Percentiles rank a stretch among this genome's conserved stretches.
phyloP scores from a whole-genome alignment of 2,329 filamentous ascomycete genomes.

The Aplosporella prunicola region DNA sequence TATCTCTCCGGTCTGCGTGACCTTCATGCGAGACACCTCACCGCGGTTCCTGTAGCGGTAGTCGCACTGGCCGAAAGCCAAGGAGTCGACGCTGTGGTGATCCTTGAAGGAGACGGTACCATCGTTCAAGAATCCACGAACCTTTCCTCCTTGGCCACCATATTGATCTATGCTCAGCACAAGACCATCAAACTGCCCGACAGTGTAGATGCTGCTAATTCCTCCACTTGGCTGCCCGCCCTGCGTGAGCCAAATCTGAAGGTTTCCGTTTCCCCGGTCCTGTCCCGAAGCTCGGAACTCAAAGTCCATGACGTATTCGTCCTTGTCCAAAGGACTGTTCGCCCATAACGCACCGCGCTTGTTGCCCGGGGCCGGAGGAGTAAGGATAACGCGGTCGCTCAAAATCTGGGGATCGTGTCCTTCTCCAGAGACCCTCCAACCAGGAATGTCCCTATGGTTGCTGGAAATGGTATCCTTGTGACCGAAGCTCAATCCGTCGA shows the following conservation, averaged over 20 bases:
- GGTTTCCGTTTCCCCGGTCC: conserved; percentile 76
- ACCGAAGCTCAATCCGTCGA: conserved; percentile 71
- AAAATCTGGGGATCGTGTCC: conserved; percentile 52
- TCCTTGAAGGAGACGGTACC: conserved; percentile 69
- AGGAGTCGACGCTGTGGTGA: conserved; percentile 66
- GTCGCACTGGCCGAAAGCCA: conserved; percentile 89
- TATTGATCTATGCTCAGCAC: conserved; percentile 79
- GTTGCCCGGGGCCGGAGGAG: conserved; percentile 77
- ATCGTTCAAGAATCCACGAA: conserved; percentile 92
- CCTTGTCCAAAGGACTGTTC: conserved; percentile 48
- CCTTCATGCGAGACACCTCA: conserved; percentile 66
- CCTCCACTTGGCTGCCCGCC: conserved; percentile 57
- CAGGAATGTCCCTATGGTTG: conserved; percentile 45
- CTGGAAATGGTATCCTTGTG: conserved; percentile 55
- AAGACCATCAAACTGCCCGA: conserved; percentile 79
- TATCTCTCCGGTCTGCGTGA: conserved; percentile 54
- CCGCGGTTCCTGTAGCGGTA: conserved; percentile 89
- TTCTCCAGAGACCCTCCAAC: conserved; percentile 47
- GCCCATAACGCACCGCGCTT: conserved; percentile 78
- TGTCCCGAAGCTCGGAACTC: conserved; percentile 81
- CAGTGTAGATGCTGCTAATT: conserved; percentile 73
- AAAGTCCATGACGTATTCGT: conserved; percentile 73
- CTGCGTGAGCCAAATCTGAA: conserved; percentile 86
- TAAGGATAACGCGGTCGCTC: conserved; percentile 86
- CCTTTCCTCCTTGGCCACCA: conserved; percentile 65